phyloP scores from a whole-genome alignment of 352 stramenopile genomes.

The Pythium phragmiticola region DNA sequence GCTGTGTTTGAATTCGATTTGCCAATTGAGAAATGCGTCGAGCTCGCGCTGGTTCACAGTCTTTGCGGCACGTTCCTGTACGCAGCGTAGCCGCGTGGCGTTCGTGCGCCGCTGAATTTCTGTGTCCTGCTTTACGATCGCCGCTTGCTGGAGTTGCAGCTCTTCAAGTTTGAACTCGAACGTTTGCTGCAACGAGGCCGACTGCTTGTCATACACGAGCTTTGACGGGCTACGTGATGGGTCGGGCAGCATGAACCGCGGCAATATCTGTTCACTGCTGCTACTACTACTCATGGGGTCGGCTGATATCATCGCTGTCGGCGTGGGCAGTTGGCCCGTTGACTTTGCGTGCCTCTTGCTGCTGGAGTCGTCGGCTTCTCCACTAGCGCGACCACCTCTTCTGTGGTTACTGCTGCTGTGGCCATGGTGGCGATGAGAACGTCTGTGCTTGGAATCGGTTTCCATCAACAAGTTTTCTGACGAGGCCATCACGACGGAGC shows the following conservation, averaged over 20 bases:
- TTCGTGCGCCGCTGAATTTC: constrained; percentile 27
- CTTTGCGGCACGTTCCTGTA: constrained; percentile 45
- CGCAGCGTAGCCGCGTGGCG: constrained; percentile 38
- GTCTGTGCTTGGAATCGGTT: not conserved
- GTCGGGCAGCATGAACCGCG: constrained; percentile 49
- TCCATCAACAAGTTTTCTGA: too few relatives aligned
- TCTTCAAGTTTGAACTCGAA: constrained; percentile 16
- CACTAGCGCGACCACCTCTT: not conserved
- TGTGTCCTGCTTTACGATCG: constrained; percentile 16
- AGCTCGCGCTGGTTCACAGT: constrained; percentile 40
- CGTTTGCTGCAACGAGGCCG: constrained; percentile 11
- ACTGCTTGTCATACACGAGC: constrained; percentile 12
- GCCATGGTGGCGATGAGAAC: not conserved
- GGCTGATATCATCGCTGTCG: not conserved
- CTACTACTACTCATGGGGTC: not conserved
- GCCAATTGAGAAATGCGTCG: constrained; percentile 46
- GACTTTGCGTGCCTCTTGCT: constrained; percentile 18
- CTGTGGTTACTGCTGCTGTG: not conserved
- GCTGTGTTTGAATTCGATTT: constrained; percentile 46
- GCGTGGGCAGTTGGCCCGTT: constrained; percentile 1
- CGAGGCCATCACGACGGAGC: too few relatives aligned
- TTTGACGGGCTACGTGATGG: constrained; percentile 16
- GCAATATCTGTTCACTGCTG: constrained; percentile 32
- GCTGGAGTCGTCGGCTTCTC: not conserved
- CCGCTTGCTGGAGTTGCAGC: not conserved